Conservation (phyloP, 2,329 filamentous ascomycete species). For the Hypocreales sp. region DNA sequence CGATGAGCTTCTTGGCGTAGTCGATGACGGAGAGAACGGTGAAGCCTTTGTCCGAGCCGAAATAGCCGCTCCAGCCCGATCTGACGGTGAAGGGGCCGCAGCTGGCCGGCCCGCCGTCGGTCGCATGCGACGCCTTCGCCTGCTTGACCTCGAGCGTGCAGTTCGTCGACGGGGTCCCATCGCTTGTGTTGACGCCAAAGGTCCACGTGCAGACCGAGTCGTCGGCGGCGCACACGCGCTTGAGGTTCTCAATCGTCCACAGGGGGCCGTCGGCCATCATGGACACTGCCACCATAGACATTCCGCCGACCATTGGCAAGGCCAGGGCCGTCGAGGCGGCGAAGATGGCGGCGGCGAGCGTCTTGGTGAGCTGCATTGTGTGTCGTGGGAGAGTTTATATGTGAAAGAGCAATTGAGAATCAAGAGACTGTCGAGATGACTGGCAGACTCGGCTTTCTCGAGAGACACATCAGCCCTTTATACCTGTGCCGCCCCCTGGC, state of each 20-base stretch:
- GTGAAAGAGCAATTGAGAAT: too few relatives aligned
- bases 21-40: slow-evolving; percentile 36
- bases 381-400: too few relatives aligned
- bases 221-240: slow-evolving; percentile 22
- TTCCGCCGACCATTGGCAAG: slow-evolving; percentile 16
- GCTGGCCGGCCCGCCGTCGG: slow-evolving; percentile 21
- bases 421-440: too few relatives aligned
- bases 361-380: slow-evolving; percentile 28
- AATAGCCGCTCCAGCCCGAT: slow-evolving; percentile 39
- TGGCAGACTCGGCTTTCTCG: too few relatives aligned
- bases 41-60: slow-evolving; percentile 35
- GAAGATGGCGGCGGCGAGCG: slow-evolving; percentile 19
- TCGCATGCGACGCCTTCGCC: slow-evolving; percentile 15
- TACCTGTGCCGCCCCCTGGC: too few relatives aligned
- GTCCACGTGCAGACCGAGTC: slow-evolving; percentile 26
- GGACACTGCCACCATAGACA: slow-evolving; percentile 14
- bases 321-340: slow-evolving; percentile 19
- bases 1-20: slow-evolving; percentile 24
- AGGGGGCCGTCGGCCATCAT: slow-evolving; percentile 23
- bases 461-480: too few relatives aligned
- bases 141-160: slow-evolving; percentile 10
- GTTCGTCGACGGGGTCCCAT: slow-evolving; percentile 11
- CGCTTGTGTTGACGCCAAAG: slow-evolving; percentile 25
- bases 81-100: slow-evolving; percentile 36
- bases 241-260: slow-evolving; percentile 25